Conservation (phyloP, 495 filamentous ascomycete genomes). For the Lophiostoma macrostomum region DNA sequence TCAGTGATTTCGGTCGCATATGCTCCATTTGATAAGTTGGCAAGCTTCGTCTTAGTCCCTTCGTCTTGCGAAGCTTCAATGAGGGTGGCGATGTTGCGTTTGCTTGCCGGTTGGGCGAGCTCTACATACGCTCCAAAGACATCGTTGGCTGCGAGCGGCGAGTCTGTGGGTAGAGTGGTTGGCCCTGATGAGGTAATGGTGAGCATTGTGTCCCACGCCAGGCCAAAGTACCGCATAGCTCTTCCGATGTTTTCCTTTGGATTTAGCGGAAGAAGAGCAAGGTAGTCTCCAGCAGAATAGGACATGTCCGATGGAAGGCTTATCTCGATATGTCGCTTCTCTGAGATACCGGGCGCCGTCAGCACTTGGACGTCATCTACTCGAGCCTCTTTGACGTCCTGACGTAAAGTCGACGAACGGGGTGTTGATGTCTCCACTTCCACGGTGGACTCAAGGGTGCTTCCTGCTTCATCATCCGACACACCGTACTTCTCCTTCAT, state of each 20-base stretch:
- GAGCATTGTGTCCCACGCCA: slow-evolving; percentile 58
- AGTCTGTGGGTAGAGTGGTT: slow-evolving; percentile 37
- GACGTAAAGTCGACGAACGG: slow-evolving; percentile 59
- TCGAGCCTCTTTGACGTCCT: slow-evolving; percentile 61
- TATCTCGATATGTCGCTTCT: slow-evolving; percentile 65
- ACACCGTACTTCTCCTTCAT: slow-evolving; percentile 48
- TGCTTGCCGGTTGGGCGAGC: slow-evolving; percentile 64
- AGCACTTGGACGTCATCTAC: slow-evolving; percentile 42
- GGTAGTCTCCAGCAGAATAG: slow-evolving; percentile 72
- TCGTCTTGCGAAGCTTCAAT: slow-evolving; percentile 44
- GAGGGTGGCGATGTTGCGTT: slow-evolving; percentile 49
- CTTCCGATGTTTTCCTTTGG: slow-evolving; percentile 54
- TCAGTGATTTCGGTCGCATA: slow-evolving; percentile 44
- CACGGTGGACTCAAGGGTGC: slow-evolving; percentile 41
- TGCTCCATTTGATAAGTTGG: slow-evolving; percentile 43
- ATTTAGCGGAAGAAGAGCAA: slow-evolving; percentile 70
- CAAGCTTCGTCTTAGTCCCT: slow-evolving; percentile 44
- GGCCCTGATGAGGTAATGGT: slow-evolving; percentile 16
- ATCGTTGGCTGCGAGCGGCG: slow-evolving; percentile 58
- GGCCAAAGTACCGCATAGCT: slow-evolving; percentile 51
- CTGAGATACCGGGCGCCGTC: slow-evolving; percentile 52
- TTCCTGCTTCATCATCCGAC: slow-evolving; percentile 33
- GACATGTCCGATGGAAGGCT: slow-evolving; percentile 61
- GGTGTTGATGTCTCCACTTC: slow-evolving; percentile 56
- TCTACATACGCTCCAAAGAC: slow-evolving; percentile 70